Base-by-base conservation (phyloP, 2,329 filamentous ascomycete species). In the Penicillium sclerotiorum region DNA sequence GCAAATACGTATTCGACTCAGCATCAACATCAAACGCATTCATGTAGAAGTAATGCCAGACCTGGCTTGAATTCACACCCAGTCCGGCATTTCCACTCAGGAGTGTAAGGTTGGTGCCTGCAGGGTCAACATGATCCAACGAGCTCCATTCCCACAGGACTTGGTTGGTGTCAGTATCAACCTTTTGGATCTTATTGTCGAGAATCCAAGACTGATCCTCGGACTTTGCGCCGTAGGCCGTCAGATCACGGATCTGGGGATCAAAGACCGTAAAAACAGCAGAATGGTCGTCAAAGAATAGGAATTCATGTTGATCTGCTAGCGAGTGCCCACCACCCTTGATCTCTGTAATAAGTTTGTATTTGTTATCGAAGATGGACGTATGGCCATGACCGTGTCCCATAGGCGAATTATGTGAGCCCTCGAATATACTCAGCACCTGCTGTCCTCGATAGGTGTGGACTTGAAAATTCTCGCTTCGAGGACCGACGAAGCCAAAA, bases 31-130 rank as follows among this genome's bases (percentile, higher is more conserved):
- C 51, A 27, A 53, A 53, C 20, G 51, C 51, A 21, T 53, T 53
- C 51, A 53, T 53, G 13, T 53, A 53, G 35, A 53, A 53, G 22
- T 53, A 53, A 45, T 53, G 51, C 51, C 51, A 53, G 7, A 43
- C 51, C 36, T 53, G 51, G 17, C 47, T 50, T 5, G 51, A 53
- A 20, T 53, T 53, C 44, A 38, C 38, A 9, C 51, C 51, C 5
- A 49, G 36, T 13, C 47, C 51, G 11, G 51, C 51, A 18, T 53
- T 53, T 7, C 51, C 51, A 21, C 51, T 50, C 38, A 47, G 17
- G 3, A 49, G 37, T 2, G 50, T 52, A 4, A 52, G 11, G 13
- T 52, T 52, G 13, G 50, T 52, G 2, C 41, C 41, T 33, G 36
- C 36, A 18, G 50, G 50, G 18, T 52, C 37, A 35, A 52, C 39